Conservation (phyloP, 352 stramenopile species). For the Phytophthora capsici region DNA sequence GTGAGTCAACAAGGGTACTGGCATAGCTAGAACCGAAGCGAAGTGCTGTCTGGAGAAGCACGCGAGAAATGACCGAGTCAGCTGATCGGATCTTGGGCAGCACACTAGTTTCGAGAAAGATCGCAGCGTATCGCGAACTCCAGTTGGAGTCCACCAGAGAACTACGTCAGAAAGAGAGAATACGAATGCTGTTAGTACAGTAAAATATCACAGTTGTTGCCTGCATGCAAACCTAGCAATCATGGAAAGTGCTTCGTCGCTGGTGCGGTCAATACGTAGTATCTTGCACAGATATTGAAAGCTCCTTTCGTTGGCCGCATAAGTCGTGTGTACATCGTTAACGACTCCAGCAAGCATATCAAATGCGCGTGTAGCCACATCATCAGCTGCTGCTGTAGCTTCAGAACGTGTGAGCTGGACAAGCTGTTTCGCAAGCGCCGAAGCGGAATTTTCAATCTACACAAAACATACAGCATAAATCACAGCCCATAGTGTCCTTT, state of each 20-base stretch:
- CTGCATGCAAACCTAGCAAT: conserved; percentile 48
- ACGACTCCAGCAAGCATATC: conserved; percentile 66
- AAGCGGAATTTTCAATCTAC: conserved; percentile 56
- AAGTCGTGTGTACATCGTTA: conserved; percentile 62
- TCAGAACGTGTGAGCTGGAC: conserved; percentile 45
- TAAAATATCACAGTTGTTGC: background rate
- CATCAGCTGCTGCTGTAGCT: conserved; percentile 31
- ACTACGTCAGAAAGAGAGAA: conserved; percentile 24
- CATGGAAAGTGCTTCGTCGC: conserved; percentile 67
- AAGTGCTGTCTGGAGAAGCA: conserved; percentile 67
- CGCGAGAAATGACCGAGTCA: conserved; percentile 74
- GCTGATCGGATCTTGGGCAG: conserved; percentile 62
- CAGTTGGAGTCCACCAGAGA: conserved; percentile 68
- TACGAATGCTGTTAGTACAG: background rate
- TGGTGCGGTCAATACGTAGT: conserved; percentile 54
- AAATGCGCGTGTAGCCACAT: conserved; percentile 35
- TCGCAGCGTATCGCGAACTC: conserved; percentile 69
- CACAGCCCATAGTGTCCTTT: background rate
- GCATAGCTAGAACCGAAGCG: conserved; percentile 59
- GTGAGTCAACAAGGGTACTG: conserved; percentile 49
- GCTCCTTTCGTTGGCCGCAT: conserved; percentile 56
- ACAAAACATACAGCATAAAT: conserved; percentile 4
- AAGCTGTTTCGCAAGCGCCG: conserved; percentile 53
- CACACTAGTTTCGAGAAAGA: conserved; percentile 65
- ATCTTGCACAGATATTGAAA: conserved; percentile 54